These are phyloP conservation scores for Xylaria castorea DNA, from an alignment of 495 filamentous ascomycete species.

Conservation along the genomic window DNA sequence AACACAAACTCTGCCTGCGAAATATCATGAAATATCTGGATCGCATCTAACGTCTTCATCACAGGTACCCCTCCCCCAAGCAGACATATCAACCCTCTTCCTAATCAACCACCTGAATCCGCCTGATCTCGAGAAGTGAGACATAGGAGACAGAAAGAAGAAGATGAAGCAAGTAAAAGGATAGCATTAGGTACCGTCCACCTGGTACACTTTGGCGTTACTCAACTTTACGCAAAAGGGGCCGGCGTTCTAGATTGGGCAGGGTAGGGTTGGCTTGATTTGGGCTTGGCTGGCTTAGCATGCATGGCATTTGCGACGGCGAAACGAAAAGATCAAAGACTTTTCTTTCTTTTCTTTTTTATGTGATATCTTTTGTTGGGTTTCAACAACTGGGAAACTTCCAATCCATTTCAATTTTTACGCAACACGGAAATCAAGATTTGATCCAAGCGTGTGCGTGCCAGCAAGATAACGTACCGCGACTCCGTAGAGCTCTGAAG, in stretches of 20 bases:
- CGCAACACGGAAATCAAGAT: constrained; percentile 5
- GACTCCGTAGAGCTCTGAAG: not conserved
- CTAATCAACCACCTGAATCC: constrained; percentile 34
- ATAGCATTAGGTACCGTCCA: constrained; percentile 26
- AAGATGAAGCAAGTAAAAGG: constrained; percentile 3
- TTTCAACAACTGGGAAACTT: constrained; percentile 44
- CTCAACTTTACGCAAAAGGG: constrained; percentile 45
- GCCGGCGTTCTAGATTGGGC: constrained; percentile 39
- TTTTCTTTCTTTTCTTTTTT: constrained; percentile 19
- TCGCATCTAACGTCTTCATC: constrained; percentile 20
- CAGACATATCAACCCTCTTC: constrained; percentile 67
- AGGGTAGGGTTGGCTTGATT: constrained; percentile 12
- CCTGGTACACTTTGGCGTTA: constrained; percentile 44
- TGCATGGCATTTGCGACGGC: constrained; percentile 31
- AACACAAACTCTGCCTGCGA: constrained; percentile 12
- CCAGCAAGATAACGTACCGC: not conserved
- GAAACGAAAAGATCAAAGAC: constrained; percentile 19
- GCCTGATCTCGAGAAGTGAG: constrained; percentile 29
- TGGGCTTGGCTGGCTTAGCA: constrained; percentile 24
- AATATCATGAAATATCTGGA: constrained; percentile 8
- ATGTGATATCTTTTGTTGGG: constrained; percentile 33
- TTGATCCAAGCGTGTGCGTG: constrained; percentile 16
- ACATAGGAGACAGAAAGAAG: constrained; percentile 11
- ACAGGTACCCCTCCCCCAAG: constrained; percentile 83
- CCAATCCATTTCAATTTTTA: constrained; percentile 18